phyloP scores from a whole-genome alignment of 805 yeast species.

The Yamadazyma ubonensis region DNA sequence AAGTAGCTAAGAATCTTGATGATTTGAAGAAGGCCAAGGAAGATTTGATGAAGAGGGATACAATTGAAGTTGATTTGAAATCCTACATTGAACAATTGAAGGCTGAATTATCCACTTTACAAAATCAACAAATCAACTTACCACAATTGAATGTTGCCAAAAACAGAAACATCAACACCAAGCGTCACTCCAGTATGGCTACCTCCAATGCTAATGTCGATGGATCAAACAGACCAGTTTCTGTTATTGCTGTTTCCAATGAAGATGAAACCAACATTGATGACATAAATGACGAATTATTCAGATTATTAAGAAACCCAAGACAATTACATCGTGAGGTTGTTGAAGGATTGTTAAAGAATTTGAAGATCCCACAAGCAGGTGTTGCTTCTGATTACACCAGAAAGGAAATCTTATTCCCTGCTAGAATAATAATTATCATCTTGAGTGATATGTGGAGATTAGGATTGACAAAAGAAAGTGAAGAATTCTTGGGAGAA shows the following conservation, averaged over 20 bases:
- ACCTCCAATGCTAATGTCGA: slow-evolving; percentile 7
- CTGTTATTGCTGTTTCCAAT: slow-evolving; percentile 57
- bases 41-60: slow-evolving; percentile 56
- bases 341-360: slow-evolving; percentile 80
- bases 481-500: slow-evolving; percentile 87
- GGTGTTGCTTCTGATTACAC: slow-evolving; percentile 81
- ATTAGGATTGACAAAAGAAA: slow-evolving; percentile 86
- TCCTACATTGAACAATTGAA: slow-evolving; percentile 57
- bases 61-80: slow-evolving; percentile 65
- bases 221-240: slow-evolving; percentile 49
- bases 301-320: slow-evolving; percentile 68
- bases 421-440: slow-evolving; percentile 90
- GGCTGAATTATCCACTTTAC: slow-evolving; percentile 48
- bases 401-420: slow-evolving; percentile 90
- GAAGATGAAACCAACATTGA: slow-evolving; percentile 56
- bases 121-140: slow-evolving; percentile 28
- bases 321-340: slow-evolving; percentile 76
- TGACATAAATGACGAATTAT: slow-evolving; percentile 73
- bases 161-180: slow-evolving; percentile 33
- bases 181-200: slow-evolving; percentile 36
- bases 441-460: slow-evolving; percentile 98
- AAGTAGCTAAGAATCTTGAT: slow-evolving; percentile 58
- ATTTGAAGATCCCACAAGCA: slow-evolving; percentile 81
- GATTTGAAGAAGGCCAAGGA: slow-evolving; percentile 62
- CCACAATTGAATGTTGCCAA: slow-evolving; percentile 24